Evolutionary conservation across 306 rosid genomes (phyloP).

Genomic region (Acmispon strigosus): DNA sequence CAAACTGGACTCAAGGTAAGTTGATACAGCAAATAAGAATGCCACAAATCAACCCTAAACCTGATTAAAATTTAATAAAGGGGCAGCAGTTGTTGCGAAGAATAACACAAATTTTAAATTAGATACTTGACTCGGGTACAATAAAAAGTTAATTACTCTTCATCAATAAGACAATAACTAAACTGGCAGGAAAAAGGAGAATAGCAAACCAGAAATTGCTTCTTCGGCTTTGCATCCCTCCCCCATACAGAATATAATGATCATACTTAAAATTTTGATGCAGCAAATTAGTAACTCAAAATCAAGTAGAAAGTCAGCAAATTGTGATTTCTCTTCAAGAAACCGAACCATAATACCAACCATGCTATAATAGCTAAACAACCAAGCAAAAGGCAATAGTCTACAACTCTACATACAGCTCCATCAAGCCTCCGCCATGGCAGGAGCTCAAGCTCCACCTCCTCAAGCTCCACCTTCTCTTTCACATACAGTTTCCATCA

Average conservation of each 20-base stretch:
- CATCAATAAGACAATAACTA: not conserved
- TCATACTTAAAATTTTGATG: not conserved
- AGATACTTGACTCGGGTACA: not conserved
- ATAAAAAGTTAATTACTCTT: not conserved
- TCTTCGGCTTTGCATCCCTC: not conserved
- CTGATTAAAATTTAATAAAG: not conserved
- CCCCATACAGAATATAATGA: not conserved
- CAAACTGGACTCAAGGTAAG: not conserved
- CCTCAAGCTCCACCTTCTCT: no score
- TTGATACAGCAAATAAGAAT: not conserved
- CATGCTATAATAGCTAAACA: not conserved
- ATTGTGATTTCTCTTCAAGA: not conserved
- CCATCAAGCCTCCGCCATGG: not conserved
- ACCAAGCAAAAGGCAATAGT: no score
- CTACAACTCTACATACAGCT: not conserved
- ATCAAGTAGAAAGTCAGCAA: not conserved
- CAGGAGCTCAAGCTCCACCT: no score
- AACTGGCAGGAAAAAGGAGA: not conserved
- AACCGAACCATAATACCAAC: not conserved
- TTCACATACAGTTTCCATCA: no score
- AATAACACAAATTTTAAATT: not conserved
- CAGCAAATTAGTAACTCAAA: not conserved
- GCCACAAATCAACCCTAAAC: not conserved
- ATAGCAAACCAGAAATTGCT: not conserved
- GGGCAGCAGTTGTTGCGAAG: not conserved